phyloP scores from a whole-genome alignment of 495 filamentous ascomycete genomes.

The Xylaria venustula region DNA sequence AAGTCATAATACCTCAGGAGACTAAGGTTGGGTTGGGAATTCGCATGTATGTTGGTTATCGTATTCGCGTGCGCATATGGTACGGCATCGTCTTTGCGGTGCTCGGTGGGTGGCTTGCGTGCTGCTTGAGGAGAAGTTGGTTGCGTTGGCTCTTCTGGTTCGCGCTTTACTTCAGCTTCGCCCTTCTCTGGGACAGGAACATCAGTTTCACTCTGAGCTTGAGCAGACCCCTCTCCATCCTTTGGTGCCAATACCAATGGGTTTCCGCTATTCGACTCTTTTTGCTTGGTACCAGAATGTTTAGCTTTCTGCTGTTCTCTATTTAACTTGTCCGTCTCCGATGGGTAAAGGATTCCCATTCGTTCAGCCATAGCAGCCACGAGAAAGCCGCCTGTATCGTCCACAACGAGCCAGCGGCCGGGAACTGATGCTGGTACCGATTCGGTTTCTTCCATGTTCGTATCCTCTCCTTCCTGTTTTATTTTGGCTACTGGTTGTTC shows the following conservation, averaged over 20 bases:
- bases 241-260: slow-evolving; percentile 5
- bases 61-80: slow-evolving; percentile 68
- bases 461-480: slow-evolving; percentile 24
- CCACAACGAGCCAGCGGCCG: slow-evolving; percentile 76
- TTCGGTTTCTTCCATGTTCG: slow-evolving; percentile 18
- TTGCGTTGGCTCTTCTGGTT: not conserved
- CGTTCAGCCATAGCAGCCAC: slow-evolving; percentile 87
- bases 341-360: slow-evolving; percentile 74
- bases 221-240: slow-evolving; percentile 11
- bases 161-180: not conserved
- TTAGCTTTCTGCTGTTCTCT: not conserved
- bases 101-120: not conserved
- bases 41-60: slow-evolving; percentile 82
- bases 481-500: slow-evolving; percentile 6
- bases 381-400: slow-evolving; percentile 85
- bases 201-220: too few species aligned
- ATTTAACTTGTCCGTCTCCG: slow-evolving; percentile 31
- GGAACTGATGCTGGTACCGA: slow-evolving; percentile 12
- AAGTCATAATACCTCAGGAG: slow-evolving; percentile 85
- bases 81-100: slow-evolving; percentile 32
- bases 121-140: not conserved
- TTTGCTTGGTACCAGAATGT: not conserved
- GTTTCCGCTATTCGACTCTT: not conserved
- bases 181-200: not conserved
- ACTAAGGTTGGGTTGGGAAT: slow-evolving; percentile 83